phyloP scores from a whole-genome alignment of 768 basidiomycete species.

The Kwoniella sp. region DNA sequence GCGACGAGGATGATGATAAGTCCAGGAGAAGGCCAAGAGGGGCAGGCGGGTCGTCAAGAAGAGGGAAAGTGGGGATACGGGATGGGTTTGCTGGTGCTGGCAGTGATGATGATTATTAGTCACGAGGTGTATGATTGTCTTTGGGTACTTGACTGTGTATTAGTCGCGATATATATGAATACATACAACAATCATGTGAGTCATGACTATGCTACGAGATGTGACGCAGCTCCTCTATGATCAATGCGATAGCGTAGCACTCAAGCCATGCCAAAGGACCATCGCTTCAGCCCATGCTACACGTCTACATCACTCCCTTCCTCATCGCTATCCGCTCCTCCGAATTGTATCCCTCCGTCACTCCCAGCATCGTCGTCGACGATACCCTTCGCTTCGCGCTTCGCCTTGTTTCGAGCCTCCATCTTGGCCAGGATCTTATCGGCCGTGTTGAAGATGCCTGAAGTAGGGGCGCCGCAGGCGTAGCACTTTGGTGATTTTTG shows the following conservation, averaged over 20 bases:
- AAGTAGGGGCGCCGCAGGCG: conserved; percentile 89
- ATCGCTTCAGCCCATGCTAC: conserved; percentile 8
- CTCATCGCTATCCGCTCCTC: conserved; percentile 36
- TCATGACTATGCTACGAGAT: background rate
- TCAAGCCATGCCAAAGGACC: background rate
- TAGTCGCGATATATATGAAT: background rate
- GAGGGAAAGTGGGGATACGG: conserved; percentile 44
- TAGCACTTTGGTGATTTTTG: conserved; percentile 86
- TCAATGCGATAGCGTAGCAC: no score
- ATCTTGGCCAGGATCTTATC: conserved; percentile 89
- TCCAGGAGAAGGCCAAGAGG: conserved; percentile 16
- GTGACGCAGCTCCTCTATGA: background rate
- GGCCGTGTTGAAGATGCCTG: conserved; percentile 90
- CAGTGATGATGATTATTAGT: conserved; percentile 39
- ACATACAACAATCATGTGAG: conserved; percentile 5
- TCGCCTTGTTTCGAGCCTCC: conserved; percentile 68
- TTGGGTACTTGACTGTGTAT: conserved; percentile 27
- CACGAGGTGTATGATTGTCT: background rate
- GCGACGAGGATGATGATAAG: conserved; percentile 38
- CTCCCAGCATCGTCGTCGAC: conserved; percentile 47
- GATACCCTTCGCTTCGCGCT: conserved; percentile 59
- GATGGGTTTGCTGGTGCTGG: conserved; percentile 34
- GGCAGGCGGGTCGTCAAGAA: conserved; percentile 24
- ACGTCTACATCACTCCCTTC: conserved; percentile 31
- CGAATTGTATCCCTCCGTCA: conserved; percentile 49